These are phyloP conservation scores for Rusavskia elegans DNA, from an alignment of 495 filamentous ascomycete genomes.

Conservation along the genomic window DNA sequence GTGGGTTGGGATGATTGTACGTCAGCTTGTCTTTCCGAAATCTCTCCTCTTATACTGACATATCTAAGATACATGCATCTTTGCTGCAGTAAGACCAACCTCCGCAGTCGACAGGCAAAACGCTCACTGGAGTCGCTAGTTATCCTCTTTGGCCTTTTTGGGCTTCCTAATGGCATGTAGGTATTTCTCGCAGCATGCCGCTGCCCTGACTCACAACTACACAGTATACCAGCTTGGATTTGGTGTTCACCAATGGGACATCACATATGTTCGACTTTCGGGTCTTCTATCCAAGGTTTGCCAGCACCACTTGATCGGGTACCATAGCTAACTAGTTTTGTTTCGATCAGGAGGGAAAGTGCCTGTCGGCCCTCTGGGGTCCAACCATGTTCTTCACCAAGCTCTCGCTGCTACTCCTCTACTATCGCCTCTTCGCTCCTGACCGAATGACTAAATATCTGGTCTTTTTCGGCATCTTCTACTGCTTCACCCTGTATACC, in stretches of 20 bases:
- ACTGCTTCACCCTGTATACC: slow-evolving; percentile 4
- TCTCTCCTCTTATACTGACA: background rate
- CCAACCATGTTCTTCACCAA: slow-evolving; percentile 7
- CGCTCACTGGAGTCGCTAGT: background rate
- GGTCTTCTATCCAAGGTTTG: background rate
- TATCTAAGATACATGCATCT: background rate
- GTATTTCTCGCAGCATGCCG: background rate
- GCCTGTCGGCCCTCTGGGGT: background rate
- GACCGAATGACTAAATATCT: background rate
- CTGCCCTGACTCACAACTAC: background rate
- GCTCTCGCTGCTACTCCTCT: slow-evolving; percentile 9
- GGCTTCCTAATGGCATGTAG: background rate
- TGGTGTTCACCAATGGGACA: slow-evolving; percentile 1
- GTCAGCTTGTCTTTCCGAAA: background rate
- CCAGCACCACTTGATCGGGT: background rate
- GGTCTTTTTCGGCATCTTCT: slow-evolving; percentile 3
- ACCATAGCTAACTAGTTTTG: background rate
- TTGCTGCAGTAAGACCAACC: background rate
- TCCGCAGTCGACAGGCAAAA: too few species aligned
- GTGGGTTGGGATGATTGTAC: slow-evolving; percentile 1
- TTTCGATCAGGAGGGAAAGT: background rate
- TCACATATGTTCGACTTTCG: background rate
- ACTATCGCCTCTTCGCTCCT: slow-evolving; percentile 8
- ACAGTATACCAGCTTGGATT: background rate
- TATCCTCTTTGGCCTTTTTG: background rate